Percentiles rank a stretch among this genome's conserved stretches.
Evolutionary conservation across 176 grass and related monocot genomes (phyloP).

Genomic region (Echinochloa phyllopogon): DNA sequence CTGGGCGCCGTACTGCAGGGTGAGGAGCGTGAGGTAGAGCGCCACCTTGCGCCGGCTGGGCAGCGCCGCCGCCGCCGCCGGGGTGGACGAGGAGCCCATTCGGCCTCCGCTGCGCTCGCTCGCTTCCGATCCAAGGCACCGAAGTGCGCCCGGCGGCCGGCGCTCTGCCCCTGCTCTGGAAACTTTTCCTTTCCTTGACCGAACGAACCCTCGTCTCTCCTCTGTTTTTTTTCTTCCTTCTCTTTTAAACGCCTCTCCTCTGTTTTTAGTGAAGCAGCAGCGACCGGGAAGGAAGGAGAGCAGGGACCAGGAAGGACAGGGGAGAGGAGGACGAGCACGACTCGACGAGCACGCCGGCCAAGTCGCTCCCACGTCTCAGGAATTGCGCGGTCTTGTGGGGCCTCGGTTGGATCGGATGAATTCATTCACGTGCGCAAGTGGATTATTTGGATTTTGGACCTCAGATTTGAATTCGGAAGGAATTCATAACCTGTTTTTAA

Average conservation of each 20-base stretch:
- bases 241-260: not conserved
- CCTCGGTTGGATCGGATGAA: not conserved
- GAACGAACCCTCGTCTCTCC: not conserved
- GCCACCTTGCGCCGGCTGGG: slow-evolving; percentile 65
- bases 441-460: not conserved
- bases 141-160: not conserved
- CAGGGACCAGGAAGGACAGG: not conserved
- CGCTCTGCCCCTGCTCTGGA: not conserved
- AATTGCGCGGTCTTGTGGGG: not conserved
- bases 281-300: not conserved
- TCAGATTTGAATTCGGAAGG: not conserved
- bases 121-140: slow-evolving; percentile 34
- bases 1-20: slow-evolving; percentile 95
- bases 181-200: not conserved
- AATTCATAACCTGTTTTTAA: not conserved
- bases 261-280: not conserved
- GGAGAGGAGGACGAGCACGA: not conserved
- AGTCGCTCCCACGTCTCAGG: not conserved
- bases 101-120: slow-evolving; percentile 17
- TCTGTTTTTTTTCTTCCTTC: no score
- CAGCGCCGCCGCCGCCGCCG: slow-evolving; percentile 2
- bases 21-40: slow-evolving; percentile 79
- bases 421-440: not conserved
- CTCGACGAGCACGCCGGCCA: not conserved
- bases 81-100: slow-evolving; percentile 46